phyloP scores from a whole-genome alignment of 2,329 filamentous ascomycete species.

The Botryotinia narcissicola region DNA sequence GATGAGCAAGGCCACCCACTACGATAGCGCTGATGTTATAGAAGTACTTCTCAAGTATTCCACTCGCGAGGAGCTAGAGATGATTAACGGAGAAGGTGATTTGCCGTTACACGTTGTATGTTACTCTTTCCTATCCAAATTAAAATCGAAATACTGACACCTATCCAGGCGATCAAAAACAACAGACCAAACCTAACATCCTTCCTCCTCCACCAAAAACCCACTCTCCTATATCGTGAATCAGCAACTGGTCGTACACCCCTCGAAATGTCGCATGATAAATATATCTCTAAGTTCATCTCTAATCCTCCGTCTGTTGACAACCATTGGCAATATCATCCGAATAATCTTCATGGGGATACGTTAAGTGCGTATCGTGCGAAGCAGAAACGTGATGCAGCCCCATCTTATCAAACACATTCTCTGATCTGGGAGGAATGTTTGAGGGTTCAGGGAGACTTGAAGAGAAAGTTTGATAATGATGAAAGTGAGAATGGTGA shows the following conservation, averaged over 20 bases:
- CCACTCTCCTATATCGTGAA: slow-evolving; percentile 59
- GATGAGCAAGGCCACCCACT: slow-evolving; percentile 40
- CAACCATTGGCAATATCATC: slow-evolving; percentile 32
- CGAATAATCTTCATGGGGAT: background rate
- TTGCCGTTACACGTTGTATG: slow-evolving; percentile 60
- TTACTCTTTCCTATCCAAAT: slow-evolving; percentile 38
- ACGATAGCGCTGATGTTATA: slow-evolving; percentile 34
- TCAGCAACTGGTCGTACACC: slow-evolving; percentile 76
- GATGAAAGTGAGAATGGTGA: slow-evolving; percentile 22
- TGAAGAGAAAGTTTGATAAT: slow-evolving; percentile 11
- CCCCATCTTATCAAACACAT: background rate
- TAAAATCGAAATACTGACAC: slow-evolving; percentile 38
- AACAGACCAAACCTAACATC: slow-evolving; percentile 26
- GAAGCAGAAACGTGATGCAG: background rate
- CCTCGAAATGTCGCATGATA: slow-evolving; percentile 62
- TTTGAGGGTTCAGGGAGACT: slow-evolving; percentile 14
- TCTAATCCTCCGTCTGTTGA: slow-evolving; percentile 21
- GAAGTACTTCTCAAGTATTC: slow-evolving; percentile 54
- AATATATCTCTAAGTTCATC: slow-evolving; percentile 42
- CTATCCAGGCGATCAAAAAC: slow-evolving; percentile 39
- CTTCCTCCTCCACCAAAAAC: slow-evolving; percentile 31
- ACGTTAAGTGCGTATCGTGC: background rate
- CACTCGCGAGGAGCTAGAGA: slow-evolving; percentile 52
- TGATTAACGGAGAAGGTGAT: slow-evolving; percentile 64
- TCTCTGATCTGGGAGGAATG: slow-evolving; percentile 16